Evolutionary conservation across 139 green algal species (phyloP), one percentile per base, ranked within the genome.

Genomic region (Coelastrella sp.): DNA sequence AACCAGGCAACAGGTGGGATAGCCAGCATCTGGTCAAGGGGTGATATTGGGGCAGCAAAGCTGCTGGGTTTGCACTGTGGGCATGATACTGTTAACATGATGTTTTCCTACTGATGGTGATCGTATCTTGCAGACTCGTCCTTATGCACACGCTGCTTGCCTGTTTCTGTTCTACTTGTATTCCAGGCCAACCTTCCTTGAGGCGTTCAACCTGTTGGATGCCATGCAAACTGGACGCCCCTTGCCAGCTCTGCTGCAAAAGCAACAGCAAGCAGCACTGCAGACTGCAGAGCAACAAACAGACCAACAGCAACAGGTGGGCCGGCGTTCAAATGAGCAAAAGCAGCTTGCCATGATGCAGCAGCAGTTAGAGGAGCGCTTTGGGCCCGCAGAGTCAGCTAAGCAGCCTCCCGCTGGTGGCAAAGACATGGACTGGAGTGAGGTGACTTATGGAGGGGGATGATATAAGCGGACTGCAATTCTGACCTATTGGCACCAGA

Each of bases 351-450:
- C 21, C 19, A 2, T 43, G n/a, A 34, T 38, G 37, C 38, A 77
- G 23, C 68, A 77, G 37, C 68, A 77, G 23, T 34, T 59, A 21
- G 21, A 77, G 40, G 19, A 77, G 68, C 27, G 21, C 7, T 64
- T 64, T 64, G 53, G 53, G 7, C 19, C 53, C 27, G 30, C 53
- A 5, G 53, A 21, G 6, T 9, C 1, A 32, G 53, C 11, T 21
- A 64, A 64, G 21, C 53, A 64, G 30, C 6, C 17, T 9, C 19
- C 21, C 2, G 53, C 53, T 32, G 68, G 8, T 35, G 68, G 68
- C 68, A 77, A 59, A 5, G 38, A 77, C 38, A 59, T 77, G 68
- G 43, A 37, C 23, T 77, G 68, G 68, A 77, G 68, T 59, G 68
- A 77, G 68, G 68, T 77, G 37, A 77, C 68, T 2, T 77, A 77